Base-by-base conservation (phyloP, 768 basidiomycete species). In the Phanerodontia chrysosporium region DNA sequence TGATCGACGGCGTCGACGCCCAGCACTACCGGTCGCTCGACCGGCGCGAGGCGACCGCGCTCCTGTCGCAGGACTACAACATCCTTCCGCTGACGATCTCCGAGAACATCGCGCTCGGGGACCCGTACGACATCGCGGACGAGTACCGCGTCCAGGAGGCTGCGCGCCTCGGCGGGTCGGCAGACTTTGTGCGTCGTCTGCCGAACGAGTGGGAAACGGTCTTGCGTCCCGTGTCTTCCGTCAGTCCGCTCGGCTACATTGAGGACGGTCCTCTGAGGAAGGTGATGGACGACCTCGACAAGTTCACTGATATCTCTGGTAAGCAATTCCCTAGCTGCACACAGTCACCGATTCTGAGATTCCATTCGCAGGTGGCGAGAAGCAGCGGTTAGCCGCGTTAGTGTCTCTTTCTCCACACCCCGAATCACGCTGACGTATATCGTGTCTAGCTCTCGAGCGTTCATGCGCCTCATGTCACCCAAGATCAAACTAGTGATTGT, bases 401-500 rank as follows among this genome's bases (percentile, higher is more conserved):
- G 52, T 53, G 35, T 14, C 2, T 10, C 6, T 21, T 44, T n/a
- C 25, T 42, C 18, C 5, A 24, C 49, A 27, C 22, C 5, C n/a
- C 22, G 6, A 8, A 4, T 6, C 2, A 42, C 13, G 5, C 35
- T 53, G 16, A 21, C 39, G 21, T 39, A 18, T 27, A 13, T 24
- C n/a, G 5, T 7, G 3, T n/a, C n/a, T 35, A 58, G 58, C 24
- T 72, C 76, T 0, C 73, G 76, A 21, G 72, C 73, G 3, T 78
- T 78, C 65, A 75, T 76, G 72, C 72, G 77, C 1, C 64, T 78
- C 27, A 65, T 69, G 10, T 67, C 70, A 0, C 70, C 68, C 12
- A 59, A 76, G 2, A 73, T 79, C 27, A 76, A 73, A 27, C 77
- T 85, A 12, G 70, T 84, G 14, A 75, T 81, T 3, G 75, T 81